Evolutionary conservation across 2,329 filamentous ascomycete genomes (phyloP).

Genomic region (Dendryphion nanum): DNA sequence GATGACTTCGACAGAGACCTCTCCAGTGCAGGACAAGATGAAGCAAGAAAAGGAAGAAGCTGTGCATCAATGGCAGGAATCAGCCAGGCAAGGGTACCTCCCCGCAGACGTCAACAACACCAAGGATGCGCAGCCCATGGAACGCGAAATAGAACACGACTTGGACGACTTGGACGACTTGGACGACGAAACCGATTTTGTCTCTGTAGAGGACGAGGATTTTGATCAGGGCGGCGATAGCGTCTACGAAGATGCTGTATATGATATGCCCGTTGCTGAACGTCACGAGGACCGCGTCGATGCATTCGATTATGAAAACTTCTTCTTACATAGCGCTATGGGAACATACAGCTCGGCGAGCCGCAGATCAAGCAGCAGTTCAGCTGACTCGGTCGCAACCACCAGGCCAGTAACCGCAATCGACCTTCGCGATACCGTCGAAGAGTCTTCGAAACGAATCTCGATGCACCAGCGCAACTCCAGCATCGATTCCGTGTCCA

Average conservation of each 20-base stretch:
- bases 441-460: slow-evolving; percentile 22
- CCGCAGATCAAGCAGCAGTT: slow-evolving; percentile 58
- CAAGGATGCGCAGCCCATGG: neutral
- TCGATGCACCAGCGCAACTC: slow-evolving; percentile 50
- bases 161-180: slow-evolving; percentile 35
- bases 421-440: slow-evolving; percentile 13
- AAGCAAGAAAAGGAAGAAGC: slow-evolving; percentile 7
- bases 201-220: slow-evolving; percentile 33
- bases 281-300: slow-evolving; percentile 93
- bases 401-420: slow-evolving; percentile 40
- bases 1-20: slow-evolving; percentile 3
- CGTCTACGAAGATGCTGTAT: slow-evolving; percentile 47
- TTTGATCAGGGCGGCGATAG: slow-evolving; percentile 26
- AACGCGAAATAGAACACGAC: slow-evolving; percentile 16
- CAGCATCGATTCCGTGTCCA: slow-evolving; percentile 61
- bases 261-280: slow-evolving; percentile 35
- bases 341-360: slow-evolving; percentile 65
- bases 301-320: slow-evolving; percentile 94
- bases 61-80: neutral
- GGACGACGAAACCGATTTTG: slow-evolving; percentile 41
- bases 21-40: neutral
- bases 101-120: neutral
- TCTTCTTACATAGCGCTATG: slow-evolving; percentile 90
- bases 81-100: slow-evolving; percentile 1
- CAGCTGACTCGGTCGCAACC: slow-evolving; percentile 52